A percentile compares a stretch with the other conserved stretches of the same genome.
phyloP scores from a whole-genome alignment of 176 grass and related monocot species.

The Oryza nivara region DNA sequence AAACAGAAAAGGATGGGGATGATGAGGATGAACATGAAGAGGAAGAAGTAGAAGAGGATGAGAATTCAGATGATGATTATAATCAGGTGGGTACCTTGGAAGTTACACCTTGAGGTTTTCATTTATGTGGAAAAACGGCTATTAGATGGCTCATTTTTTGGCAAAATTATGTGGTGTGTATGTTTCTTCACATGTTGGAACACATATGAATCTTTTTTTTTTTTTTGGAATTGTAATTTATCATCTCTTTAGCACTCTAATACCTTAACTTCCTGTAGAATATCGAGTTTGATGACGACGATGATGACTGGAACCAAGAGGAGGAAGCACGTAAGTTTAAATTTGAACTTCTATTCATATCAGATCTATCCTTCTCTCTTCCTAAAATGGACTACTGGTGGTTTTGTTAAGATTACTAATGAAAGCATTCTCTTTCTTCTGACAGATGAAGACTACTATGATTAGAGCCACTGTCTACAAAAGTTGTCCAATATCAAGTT shows the following conservation, averaged over 20 bases:
- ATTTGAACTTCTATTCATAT: not conserved
- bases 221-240: too few species aligned
- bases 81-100: not conserved
- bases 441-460: not conserved
- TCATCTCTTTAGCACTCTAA: not conserved
- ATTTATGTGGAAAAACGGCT: too few species aligned
- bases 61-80: not conserved
- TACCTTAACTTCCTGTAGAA: not conserved
- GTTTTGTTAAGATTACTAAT: not conserved
- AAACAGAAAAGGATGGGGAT: conserved; percentile 52
- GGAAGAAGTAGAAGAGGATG: conserved; percentile 1
- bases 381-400: not conserved
- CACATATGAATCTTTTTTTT: too few species aligned
- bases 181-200: too few species aligned
- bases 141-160: too few species aligned
- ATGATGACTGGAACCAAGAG: not conserved
- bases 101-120: not conserved
- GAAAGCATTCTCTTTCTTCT: not conserved
- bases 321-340: not conserved
- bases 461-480: not conserved
- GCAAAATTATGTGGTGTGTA: too few species aligned
- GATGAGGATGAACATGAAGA: conserved; percentile 36
- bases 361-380: not conserved
- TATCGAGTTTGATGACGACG: not conserved
- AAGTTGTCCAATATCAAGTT: not conserved